phyloP scores from a whole-genome alignment of 2,329 filamentous ascomycete genomes.

The Huntiella bhutanensis region DNA sequence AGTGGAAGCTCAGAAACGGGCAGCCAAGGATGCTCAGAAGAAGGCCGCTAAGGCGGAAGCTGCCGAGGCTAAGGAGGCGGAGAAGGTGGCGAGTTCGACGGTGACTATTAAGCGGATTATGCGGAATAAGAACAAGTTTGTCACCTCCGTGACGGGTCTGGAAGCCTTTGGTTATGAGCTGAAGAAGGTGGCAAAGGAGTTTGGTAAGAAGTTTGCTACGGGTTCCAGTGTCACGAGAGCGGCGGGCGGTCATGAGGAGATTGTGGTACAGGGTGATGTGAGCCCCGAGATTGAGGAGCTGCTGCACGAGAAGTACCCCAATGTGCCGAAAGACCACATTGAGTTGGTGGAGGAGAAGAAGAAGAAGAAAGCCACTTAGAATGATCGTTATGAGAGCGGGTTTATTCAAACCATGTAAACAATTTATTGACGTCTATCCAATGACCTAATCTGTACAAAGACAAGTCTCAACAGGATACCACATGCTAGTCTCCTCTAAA shows the following conservation, averaged over 20 bases:
- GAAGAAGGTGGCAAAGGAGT: constrained; percentile 86
- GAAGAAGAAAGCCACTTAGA: constrained; percentile 35
- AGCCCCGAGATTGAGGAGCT: constrained; percentile 90
- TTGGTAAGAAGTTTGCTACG: constrained; percentile 97
- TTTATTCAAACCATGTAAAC: too few relatives aligned
- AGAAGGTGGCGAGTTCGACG: constrained; percentile 64
- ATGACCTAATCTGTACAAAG: not conserved
- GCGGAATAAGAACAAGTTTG: constrained; percentile 93
- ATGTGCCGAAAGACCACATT: constrained; percentile 87
- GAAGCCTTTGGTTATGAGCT: constrained; percentile 82
- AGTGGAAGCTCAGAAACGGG: constrained; percentile 80
- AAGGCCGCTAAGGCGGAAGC: constrained; percentile 89
- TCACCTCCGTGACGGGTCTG: constrained; percentile 78
- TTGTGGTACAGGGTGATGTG: constrained; percentile 92
- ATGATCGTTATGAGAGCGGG: too few relatives aligned
- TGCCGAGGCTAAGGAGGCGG: constrained; percentile 63
- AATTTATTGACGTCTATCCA: too few relatives aligned
- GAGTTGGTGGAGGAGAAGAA: constrained; percentile 93
- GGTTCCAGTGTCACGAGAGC: constrained; percentile 83
- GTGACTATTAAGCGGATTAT: constrained; percentile 92
- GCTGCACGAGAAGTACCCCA: constrained; percentile 69
- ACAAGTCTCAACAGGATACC: not conserved
- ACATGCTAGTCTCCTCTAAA: not conserved
- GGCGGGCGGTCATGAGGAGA: constrained; percentile 74
- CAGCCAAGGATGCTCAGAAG: constrained; percentile 89